These are phyloP conservation scores for Pouteria glomerata DNA, from an alignment of 148 eudicot species.

Conservation along the genomic window DNA sequence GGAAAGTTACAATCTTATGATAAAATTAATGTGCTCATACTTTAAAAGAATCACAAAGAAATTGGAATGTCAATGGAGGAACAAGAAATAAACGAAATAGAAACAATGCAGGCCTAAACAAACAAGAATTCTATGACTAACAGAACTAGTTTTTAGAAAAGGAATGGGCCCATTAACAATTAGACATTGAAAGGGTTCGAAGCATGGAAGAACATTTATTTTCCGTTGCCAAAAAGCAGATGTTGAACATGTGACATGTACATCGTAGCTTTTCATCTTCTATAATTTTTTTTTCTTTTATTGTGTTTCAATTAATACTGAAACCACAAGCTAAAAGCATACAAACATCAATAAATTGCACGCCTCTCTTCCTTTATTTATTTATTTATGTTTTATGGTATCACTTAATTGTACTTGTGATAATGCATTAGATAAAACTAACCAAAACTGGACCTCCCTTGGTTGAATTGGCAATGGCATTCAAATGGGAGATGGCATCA, in stretches of 20 bases:
- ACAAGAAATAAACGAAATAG: too few species aligned
- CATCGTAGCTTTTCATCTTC: too few species aligned
- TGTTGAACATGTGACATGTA: too few species aligned
- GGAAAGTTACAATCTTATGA: neutral
- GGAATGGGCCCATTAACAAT: neutral
- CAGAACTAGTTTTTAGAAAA: neutral
- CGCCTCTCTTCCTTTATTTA: too few species aligned
- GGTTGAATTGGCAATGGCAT: slow-evolving; percentile 23
- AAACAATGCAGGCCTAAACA: too few species aligned
- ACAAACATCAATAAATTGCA: too few species aligned
- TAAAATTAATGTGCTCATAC: too few species aligned
- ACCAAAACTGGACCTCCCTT: slow-evolving; percentile 45
- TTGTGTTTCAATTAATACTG: neutral
- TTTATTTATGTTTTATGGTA: too few species aligned
- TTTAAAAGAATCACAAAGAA: too few species aligned
- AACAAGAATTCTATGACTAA: neutral
- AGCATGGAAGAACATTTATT: neutral
- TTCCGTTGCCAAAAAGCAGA: neutral
- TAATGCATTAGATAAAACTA: slow-evolving; percentile 10
- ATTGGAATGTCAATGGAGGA: too few species aligned
- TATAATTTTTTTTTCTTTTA: neutral
- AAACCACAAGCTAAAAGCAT: too few species aligned
- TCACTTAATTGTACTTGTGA: neutral
- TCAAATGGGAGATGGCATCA: slow-evolving; percentile 34
- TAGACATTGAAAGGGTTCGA: neutral